These are phyloP conservation scores for Fraxinus greggii DNA, from an alignment of 305 asterid species.

Conservation along the genomic window DNA sequence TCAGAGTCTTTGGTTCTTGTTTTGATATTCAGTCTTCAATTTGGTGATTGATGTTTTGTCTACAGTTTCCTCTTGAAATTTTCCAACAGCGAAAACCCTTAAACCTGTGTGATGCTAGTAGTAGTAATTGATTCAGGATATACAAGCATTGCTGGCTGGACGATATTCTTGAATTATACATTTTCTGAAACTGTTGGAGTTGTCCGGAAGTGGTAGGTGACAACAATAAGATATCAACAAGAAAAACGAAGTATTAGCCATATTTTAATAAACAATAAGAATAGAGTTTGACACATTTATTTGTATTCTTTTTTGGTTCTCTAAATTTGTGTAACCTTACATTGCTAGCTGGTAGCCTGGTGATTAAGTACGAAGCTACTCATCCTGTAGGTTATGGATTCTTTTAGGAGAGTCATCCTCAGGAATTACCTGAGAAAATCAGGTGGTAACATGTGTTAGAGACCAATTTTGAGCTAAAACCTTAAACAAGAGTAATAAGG, in stretches of 20 bases:
- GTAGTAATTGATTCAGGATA: neutral
- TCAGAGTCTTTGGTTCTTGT: neutral
- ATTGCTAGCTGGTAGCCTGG: neutral
- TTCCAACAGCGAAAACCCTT: neutral
- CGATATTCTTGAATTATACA: neutral
- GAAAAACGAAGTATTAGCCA: neutral
- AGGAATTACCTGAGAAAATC: neutral
- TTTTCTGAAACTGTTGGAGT: neutral
- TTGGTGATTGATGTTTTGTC: neutral
- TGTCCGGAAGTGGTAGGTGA: neutral
- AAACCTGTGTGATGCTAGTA: neutral
- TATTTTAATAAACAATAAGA: neutral
- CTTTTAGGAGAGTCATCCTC: neutral
- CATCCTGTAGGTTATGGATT: neutral
- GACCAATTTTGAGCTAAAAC: neutral
- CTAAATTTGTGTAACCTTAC: neutral
- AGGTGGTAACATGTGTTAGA: neutral
- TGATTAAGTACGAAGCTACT: neutral
- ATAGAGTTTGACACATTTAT: neutral
- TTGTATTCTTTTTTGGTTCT: neutral
- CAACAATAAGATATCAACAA: neutral
- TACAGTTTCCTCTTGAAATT: neutral
- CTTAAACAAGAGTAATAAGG: neutral
- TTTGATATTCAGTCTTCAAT: neutral
- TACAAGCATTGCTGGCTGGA: neutral